Conservation (phyloP, 768 basidiomycete genomes). For the Rhizopogon salebrosus region DNA sequence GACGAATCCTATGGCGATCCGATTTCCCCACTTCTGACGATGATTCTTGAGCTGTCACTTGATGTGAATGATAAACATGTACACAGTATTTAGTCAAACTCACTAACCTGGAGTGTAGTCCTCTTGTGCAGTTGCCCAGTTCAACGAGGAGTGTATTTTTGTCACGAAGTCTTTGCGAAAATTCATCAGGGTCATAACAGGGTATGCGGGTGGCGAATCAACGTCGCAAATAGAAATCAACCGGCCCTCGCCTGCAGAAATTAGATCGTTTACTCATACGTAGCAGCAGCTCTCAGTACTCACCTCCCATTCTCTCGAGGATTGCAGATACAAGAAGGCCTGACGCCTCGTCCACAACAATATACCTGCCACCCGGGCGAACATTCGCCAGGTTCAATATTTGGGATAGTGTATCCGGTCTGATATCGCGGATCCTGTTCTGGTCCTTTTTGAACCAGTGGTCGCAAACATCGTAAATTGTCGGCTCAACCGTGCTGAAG, state of each 20-base stretch:
- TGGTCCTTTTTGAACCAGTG: constrained; percentile 89
- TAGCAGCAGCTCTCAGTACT: constrained; percentile 8
- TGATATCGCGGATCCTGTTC: constrained; percentile 73
- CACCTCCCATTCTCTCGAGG: constrained; percentile 83
- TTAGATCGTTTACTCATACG: not conserved
- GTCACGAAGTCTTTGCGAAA: constrained; percentile 53
- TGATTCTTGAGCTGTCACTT: not conserved
- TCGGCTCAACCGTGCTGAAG: constrained; percentile 85
- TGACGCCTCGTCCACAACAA: constrained; percentile 89
- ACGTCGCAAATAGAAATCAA: constrained; percentile 82
- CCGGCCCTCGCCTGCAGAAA: constrained; percentile 61
- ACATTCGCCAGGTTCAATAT: constrained; percentile 81
- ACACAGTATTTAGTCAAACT: not conserved
- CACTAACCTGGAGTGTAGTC: constrained; percentile 62
- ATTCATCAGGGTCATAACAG: constrained; percentile 82
- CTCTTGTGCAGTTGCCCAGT: constrained; percentile 88
- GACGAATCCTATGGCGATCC: constrained; percentile 63
- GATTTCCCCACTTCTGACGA: constrained; percentile 28
- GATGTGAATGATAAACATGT: not conserved
- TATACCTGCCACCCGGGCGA: constrained; percentile 78
- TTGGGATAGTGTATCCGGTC: constrained; percentile 85
- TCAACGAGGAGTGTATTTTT: constrained; percentile 60
- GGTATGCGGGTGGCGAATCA: constrained; percentile 91
- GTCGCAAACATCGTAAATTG: constrained; percentile 79
- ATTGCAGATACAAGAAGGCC: constrained; percentile 83